Base-by-base conservation (phyloP, 2,329 filamentous ascomycete species). In the Paracoccidioides brasiliensis region DNA sequence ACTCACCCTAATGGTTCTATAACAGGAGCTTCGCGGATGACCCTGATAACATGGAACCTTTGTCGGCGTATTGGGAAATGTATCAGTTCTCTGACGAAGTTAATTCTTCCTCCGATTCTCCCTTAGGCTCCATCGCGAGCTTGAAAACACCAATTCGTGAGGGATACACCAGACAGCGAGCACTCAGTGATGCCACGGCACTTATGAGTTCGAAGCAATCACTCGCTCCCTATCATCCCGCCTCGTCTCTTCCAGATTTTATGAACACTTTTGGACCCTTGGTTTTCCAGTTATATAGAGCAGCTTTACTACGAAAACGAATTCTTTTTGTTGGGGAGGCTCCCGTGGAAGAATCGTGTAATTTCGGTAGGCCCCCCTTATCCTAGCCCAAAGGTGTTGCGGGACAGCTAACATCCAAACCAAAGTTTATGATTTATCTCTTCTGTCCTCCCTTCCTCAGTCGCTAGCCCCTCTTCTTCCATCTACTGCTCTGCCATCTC, bases 401-500 rank as follows among this genome's bases (percentile, higher is more conserved):
- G 52, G 22, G 40, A 45, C 45, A 65, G 53, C 70, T 64, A 56
- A 64, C 59, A 30, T 37, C 15, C 30, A 14, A 8, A 52, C 22
- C 38, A 32, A 60, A 91, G 93, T 97, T 59, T 98, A 97, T 72
- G 83, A 93, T 68, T 80, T 97, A 53, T 96, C 91, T n/a, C 80
- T 97, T 54, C 77, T 98, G 38, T 90, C 90, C 46, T 95, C 90
- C 62, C 85, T 97, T 45, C 90, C 93, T 33, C 78, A 84, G 41
- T 82, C 85, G 35, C 79, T 90, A 45, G 77, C 80, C 56, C 82
- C 90, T 53, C 73, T 85, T 12, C 76, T 95, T n/a, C 80, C 84
- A 22, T 69, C 79, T 0, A 76, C 78, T 32, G 78, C 80, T 3
- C 76, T 82, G 32, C 77, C 80, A 0, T 78, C 86, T 58, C 78